Base-by-base conservation (phyloP, 805 yeast genomes). In the Ascoidea asiatica region DNA sequence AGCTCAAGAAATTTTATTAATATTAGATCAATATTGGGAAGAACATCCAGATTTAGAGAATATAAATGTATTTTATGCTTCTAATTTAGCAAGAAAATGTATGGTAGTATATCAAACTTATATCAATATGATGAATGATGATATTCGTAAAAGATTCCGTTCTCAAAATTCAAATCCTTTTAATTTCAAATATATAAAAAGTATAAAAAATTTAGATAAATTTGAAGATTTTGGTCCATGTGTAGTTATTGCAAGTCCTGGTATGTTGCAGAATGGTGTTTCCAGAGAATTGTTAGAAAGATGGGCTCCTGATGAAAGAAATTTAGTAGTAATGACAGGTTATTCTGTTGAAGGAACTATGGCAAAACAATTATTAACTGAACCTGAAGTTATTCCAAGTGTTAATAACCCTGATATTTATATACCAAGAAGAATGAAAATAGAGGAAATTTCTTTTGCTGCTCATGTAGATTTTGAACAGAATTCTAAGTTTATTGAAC, bases 391-490 rank as follows among this genome's bases (percentile, higher is more conserved):
- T n/a, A 86, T 92, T 42, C 94, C 92, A 1, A 81, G 97, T 0
- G 65, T 77, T 20, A 66, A 70, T n/a, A 86, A 85, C 52, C 85
- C 95, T 0, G 96, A 88, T 48, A 65, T 79, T 18, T 74, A 77
- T 47, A 81, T 92, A 38, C 97, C 97, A 4, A 77, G 98, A 56
- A 72, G 97, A 50, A 64, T 94, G 45, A 75, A 74, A 41, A 80
- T 92, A 17, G 97, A 90, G 51, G 99, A 92, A 61, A 81, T 92
- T 4, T 89, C 97, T 1, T 92, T 92, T 69, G 97, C 98, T n/a
- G 99, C 99, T 0, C 99, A 92, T 62, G 99, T 92, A 19, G 99
- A 92, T 59, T 92, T 82, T 61, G 87, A 84, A 54, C 96, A 92
- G 57, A 92, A 92, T 53, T 69, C 95, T 1, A 85, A 83, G 46